A percentile compares a stretch with the other conserved stretches of the same genome.
Evolutionary conservation across 768 basidiomycete species (phyloP).

Genomic region (Suillus subluteus): DNA sequence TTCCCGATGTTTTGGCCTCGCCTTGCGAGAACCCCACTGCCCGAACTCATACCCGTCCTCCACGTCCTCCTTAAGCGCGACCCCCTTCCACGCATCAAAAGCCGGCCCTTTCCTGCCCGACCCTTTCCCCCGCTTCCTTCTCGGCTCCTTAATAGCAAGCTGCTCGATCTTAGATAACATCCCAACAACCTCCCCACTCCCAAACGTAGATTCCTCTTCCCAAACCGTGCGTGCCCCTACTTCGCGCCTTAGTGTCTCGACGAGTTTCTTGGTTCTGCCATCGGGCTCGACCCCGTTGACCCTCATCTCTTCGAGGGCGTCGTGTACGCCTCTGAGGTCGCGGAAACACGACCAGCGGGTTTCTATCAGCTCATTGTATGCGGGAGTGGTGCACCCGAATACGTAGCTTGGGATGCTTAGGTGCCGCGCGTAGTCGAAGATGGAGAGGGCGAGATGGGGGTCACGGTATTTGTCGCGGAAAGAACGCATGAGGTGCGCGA

Average conservation of each 20-base stretch:
- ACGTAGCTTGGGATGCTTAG: conserved; percentile 83
- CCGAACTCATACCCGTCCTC: conserved; percentile 53
- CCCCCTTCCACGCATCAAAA: conserved; percentile 46
- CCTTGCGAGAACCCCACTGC: conserved; percentile 39
- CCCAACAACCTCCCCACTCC: conserved; percentile 53
- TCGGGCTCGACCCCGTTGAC: conserved; percentile 77
- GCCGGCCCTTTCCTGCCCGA: conserved; percentile 29
- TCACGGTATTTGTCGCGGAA: conserved; percentile 80
- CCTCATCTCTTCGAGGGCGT: conserved; percentile 80
- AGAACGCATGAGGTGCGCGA: conserved; percentile 75
- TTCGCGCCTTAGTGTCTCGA: conserved; percentile 66
- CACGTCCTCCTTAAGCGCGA: conserved; percentile 28
- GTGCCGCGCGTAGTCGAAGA: conserved; percentile 80
- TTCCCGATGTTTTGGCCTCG: neutral
- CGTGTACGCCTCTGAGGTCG: conserved; percentile 77
- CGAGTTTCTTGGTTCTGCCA: conserved; percentile 57
- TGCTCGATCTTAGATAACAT: conserved; percentile 57
- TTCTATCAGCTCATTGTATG: conserved; percentile 86
- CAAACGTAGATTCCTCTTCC: conserved; percentile 51
- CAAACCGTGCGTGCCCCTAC: conserved; percentile 57
- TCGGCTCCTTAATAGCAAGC: conserved; percentile 33
- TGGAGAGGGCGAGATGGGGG: conserved; percentile 78
- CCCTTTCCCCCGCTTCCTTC: conserved; percentile 22
- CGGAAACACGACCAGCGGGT: conserved; percentile 85
- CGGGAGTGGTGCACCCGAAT: conserved; percentile 84